Base-by-base conservation (phyloP, 306 rosid species). In the Pterocarpus macrocarpus region DNA sequence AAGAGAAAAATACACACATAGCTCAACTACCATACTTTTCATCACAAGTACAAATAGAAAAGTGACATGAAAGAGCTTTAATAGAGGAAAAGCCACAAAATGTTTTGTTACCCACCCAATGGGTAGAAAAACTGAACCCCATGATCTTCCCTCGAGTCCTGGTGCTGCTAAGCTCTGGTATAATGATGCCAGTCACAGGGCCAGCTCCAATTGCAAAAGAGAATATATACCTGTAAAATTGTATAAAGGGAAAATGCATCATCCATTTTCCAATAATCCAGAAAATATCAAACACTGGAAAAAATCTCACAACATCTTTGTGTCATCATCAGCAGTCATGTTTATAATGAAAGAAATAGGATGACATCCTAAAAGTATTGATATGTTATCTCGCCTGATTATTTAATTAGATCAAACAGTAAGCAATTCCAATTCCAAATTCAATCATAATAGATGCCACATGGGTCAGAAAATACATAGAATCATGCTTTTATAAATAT, bases 131-230 rank as follows among this genome's bases (percentile, higher is more conserved):
- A 85, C 98, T 94, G 84, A 94, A 88, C 34, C 94, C 94, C 97
- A 91, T 90, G 76, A 91, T 91, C 90, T 92, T 94, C 73, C 97
- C 97, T 17, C 98, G 92, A 4, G 91, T 88, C 80, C 97, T 88
- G 58, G 83, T 85, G 89, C 94, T 91, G 90, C 98, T 92, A 70
- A 94, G 94, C 85, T 94, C 98, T 11, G 98, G 91, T 85, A 94
- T 91, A 68, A 94, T 87, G 35, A 94, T 87, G 58, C 97, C 98
- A 33, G 98, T 94, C 38, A 90, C 92, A 11, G 98, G 97, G 39
- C 98, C 98, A 67, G 98, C 97, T 82, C 97, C 97, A 77, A 92
- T 68, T 66, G 98, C 97, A 67, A 90, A 94, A 77, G 89, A 71
- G 82, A 92, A 92, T 78, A 94, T 94, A 82, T 94, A 94, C 92